phyloP scores from a whole-genome alignment of 495 filamentous ascomycete species.

The Clohesyomyces aquaticus region DNA sequence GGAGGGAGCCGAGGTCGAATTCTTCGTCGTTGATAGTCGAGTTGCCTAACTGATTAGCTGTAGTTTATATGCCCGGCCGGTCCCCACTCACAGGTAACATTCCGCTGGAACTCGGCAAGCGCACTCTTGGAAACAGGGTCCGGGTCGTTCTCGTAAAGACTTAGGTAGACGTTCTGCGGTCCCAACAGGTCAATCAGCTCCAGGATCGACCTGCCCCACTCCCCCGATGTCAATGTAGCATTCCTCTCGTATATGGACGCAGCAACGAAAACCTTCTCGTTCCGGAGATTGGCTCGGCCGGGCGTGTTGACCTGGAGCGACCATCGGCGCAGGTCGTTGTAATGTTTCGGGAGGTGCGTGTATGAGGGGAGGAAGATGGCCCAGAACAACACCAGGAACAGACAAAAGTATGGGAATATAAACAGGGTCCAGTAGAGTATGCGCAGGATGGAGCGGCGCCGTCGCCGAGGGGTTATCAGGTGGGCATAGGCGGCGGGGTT shows the following conservation, averaged over 20 bases:
- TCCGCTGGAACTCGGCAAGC: conserved; percentile 48
- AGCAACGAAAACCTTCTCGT: conserved; percentile 75
- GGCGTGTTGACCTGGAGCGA: conserved; percentile 10
- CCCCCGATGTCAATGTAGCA: conserved; percentile 61
- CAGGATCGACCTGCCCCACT: conserved; percentile 67
- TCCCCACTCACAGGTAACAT: conserved; percentile 51
- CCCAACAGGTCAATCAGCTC: conserved; percentile 66
- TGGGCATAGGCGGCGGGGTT: conserved; percentile 23
- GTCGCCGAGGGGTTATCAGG: conserved; percentile 27
- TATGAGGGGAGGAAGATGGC: conserved; percentile 33
- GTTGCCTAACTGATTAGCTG: conserved; percentile 48
- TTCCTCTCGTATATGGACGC: conserved; percentile 71
- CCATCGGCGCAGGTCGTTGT: conserved; percentile 25
- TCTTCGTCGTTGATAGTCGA: conserved; percentile 57
- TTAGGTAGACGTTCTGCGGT: conserved; percentile 59
- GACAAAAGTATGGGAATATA: conserved; percentile 20
- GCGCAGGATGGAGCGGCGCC: conserved; percentile 24
- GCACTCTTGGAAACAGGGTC: conserved; percentile 52
- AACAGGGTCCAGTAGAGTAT: conserved; percentile 24
- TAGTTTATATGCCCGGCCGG: neutral
- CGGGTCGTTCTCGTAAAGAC: conserved; percentile 73
- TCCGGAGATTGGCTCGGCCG: conserved; percentile 64
- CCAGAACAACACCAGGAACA: conserved; percentile 25
- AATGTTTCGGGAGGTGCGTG: conserved; percentile 29
- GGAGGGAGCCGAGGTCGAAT: conserved; percentile 56